Base-by-base conservation (phyloP, 1,284 basidiomycete genomes). In the Naganishia cerealis region DNA sequence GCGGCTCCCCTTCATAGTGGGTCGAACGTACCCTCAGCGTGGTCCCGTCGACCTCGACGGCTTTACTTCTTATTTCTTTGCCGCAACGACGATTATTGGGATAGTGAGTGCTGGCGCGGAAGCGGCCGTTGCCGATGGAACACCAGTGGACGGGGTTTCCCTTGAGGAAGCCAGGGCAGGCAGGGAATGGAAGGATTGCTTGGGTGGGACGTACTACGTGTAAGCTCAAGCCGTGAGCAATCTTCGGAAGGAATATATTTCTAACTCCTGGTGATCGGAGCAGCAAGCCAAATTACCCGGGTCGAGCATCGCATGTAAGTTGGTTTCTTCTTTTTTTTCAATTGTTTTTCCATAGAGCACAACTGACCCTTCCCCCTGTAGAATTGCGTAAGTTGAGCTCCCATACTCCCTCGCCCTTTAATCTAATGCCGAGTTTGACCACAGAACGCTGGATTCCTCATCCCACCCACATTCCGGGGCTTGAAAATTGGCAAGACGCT, bases 251-350 rank as follows among this genome's bases (percentile, higher is more conserved):
- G 24, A n/a, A 10, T 18, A n/a, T 16, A 58, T 7, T 15, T 16
- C 26, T 50, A 39, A 36, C 40, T 18, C 26, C 26, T 40, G 48
- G 39, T 18, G n/a, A 6, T 52, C 24, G 4, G 1, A 24, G 29
- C n/a, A 85, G 93, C 70, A 94, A 94, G 81, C 91, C 91, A 43
- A 94, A 94, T 78, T 94, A 94, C 80, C 91, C 91, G 2, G 92
- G 93, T n/a, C 85, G 93, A 69, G 91, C 90, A 3, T 92, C 91
- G 46, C 93, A 94, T 84, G 90, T 92, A 75, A 82, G 90, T n/a
- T n/a, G n/a, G n/a, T n/a, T n/a, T n/a, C n/a, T n/a, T n/a, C n/a
- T n/a, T n/a, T n/a, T n/a, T n/a, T n/a, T n/a, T n/a, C n/a, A n/a
- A n/a, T n/a, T n/a, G n/a, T n/a, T 7, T 48, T 36, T 26, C 15